phyloP scores from a whole-genome alignment of 352 stramenopile species.

The Globisporangium heterothallicum region DNA sequence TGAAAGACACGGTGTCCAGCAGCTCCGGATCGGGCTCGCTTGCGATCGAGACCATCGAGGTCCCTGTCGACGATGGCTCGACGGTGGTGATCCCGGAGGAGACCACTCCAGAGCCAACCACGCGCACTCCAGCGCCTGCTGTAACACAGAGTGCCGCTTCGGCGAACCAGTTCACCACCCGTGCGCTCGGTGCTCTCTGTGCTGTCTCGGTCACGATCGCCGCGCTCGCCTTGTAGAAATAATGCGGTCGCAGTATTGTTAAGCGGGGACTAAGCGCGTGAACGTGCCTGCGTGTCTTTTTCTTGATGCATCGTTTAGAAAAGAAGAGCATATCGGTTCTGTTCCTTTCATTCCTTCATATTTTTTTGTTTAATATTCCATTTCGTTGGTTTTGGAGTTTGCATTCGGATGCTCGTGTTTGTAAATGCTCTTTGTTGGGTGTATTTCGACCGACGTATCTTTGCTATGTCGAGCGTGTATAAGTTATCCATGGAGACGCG shows the following conservation, averaged over 20 bases:
- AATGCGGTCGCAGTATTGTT: not conserved
- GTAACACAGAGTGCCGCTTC: slow-evolving; percentile 6
- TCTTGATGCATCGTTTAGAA: slow-evolving; percentile 6
- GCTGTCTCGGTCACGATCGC: slow-evolving; percentile 12
- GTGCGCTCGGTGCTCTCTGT: slow-evolving; percentile 8
- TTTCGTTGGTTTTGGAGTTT: not conserved
- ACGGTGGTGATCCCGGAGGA: slow-evolving; percentile 2
- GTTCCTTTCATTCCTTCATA: not conserved
- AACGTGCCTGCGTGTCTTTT: not conserved
- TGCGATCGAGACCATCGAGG: slow-evolving; percentile 9
- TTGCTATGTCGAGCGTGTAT: not conserved
- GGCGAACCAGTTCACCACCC: slow-evolving; percentile 3
- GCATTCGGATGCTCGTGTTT: not conserved
- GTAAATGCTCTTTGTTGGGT: not conserved
- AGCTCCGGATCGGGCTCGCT: not conserved
- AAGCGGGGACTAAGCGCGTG: not conserved
- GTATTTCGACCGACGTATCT: not conserved
- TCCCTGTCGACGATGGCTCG: slow-evolving; percentile 7
- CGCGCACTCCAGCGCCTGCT: slow-evolving; percentile 2
- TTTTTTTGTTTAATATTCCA: slow-evolving; percentile 5
- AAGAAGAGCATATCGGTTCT: not conserved
- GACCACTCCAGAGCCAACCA: slow-evolving; percentile 1
- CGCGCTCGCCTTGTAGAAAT: slow-evolving; percentile 11
- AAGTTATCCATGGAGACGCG: not conserved
- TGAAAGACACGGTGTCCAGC: slow-evolving; percentile 1